Conservation (phyloP, 73 alveolate species). For the Paramecium sexaurelia region DNA sequence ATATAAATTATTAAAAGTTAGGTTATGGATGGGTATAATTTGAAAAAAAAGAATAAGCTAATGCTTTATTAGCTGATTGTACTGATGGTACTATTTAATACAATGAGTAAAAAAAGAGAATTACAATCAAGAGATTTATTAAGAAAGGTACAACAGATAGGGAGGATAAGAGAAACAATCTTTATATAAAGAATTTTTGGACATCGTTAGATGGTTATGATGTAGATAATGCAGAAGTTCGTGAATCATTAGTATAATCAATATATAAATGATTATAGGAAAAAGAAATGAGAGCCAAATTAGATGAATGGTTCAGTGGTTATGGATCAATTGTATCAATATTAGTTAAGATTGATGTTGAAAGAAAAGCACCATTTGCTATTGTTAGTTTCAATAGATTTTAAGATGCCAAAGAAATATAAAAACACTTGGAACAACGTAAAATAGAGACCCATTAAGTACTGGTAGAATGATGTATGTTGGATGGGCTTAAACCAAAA, state of each 20-base stretch:
- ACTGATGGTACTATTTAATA: conserved; percentile 59
- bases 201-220: conserved; percentile 61
- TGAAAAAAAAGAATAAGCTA: conserved; percentile 76
- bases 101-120: conserved; percentile 45
- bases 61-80: conserved; percentile 67
- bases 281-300: conserved; percentile 26
- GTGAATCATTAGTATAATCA: neutral
- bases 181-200: conserved; percentile 71
- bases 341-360: conserved; percentile 42
- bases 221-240: conserved; percentile 53
- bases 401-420: conserved; percentile 26
- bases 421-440: neutral
- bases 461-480: conserved; percentile 50
- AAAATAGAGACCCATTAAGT: neutral
- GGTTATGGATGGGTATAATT: conserved; percentile 77
- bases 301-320: conserved; percentile 32
- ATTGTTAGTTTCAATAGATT: conserved; percentile 13
- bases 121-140: conserved; percentile 56
- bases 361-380: conserved; percentile 59
- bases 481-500: conserved; percentile 48
- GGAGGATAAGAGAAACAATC: conserved; percentile 68
- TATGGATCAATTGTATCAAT: conserved; percentile 21
- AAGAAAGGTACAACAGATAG: conserved; percentile 67
- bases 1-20: neutral
- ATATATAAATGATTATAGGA: neutral